These are phyloP conservation scores for Tylopilus subfusipes DNA, from an alignment of 768 basidiomycete species.

Conservation along the genomic window DNA sequence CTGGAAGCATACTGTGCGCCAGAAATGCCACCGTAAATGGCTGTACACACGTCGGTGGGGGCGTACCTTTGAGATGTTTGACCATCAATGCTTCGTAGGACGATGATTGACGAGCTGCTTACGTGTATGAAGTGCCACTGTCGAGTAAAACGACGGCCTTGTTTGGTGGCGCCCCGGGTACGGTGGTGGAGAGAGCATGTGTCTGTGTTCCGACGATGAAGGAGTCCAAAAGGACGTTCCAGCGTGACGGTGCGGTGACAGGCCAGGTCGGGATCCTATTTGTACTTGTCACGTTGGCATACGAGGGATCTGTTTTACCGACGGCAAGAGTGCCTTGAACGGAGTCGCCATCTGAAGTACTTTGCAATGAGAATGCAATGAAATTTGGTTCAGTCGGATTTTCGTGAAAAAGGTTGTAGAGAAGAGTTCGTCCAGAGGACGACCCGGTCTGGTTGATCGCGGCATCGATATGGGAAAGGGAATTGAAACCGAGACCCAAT, in stretches of 20 bases:
- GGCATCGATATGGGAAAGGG: constrained; percentile 69
- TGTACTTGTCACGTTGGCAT: constrained; percentile 54
- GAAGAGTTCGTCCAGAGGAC: constrained; percentile 60
- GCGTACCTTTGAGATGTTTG: constrained; percentile 54
- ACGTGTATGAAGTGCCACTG: constrained; percentile 81
- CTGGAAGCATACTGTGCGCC: constrained; percentile 56
- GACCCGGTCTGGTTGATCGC: constrained; percentile 54
- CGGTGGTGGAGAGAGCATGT: constrained; percentile 49
- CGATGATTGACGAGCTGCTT: constrained; percentile 24
- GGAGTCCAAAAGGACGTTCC: constrained; percentile 76
- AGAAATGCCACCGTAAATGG: constrained; percentile 64
- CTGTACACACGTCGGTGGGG: constrained; percentile 56
- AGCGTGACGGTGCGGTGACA: constrained; percentile 54
- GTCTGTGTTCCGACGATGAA: constrained; percentile 56
- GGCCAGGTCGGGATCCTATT: constrained; percentile 75
- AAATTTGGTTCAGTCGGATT: constrained; percentile 74
- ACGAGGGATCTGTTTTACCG: constrained; percentile 66
- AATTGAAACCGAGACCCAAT: constrained; percentile 73
- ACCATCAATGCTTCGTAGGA: constrained; percentile 1
- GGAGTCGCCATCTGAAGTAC: constrained; percentile 51
- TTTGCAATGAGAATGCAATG: constrained; percentile 71
- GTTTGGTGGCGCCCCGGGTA: constrained; percentile 57
- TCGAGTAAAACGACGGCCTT: constrained; percentile 76
- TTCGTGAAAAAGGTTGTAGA: constrained; percentile 71
- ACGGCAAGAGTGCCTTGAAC: constrained; percentile 70